Percentiles rank a stretch among this genome's conserved stretches.
These are phyloP conservation scores for Mrakia frigida DNA, from an alignment of 768 basidiomycete species.

Conservation along the genomic window DNA sequence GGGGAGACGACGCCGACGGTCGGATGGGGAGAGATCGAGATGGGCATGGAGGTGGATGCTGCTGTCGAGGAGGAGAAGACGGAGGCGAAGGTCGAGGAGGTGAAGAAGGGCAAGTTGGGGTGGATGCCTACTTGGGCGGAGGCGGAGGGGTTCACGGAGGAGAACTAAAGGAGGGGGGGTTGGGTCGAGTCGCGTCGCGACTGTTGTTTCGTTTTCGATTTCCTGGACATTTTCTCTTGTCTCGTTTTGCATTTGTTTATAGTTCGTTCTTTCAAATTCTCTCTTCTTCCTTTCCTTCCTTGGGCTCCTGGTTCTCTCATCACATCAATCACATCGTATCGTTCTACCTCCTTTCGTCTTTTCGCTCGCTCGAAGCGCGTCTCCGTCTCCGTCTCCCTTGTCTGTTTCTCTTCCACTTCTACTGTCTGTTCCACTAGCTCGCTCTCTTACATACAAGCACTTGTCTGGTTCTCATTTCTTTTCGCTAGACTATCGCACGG, in stretches of 20 bases:
- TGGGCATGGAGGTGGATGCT: not conserved
- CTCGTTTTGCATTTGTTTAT: not conserved
- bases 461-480: too few species aligned
- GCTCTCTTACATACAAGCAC: not conserved
- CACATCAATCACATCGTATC: not conserved
- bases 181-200: not conserved
- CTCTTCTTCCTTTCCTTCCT: not conserved
- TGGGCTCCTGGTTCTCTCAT: not conserved
- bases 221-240: not conserved
- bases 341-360: too few species aligned
- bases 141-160: not conserved
- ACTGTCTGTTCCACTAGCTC: not conserved
- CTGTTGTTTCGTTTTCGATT: not conserved
- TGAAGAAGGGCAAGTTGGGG: constrained; percentile 2
- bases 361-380: constrained; percentile 1
- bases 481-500: too few species aligned
- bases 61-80: not conserved
- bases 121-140: constrained; percentile 2
- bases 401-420: too few species aligned
- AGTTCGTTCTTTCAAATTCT: too few species aligned
- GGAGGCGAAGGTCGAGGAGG: not conserved
- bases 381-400: not conserved
- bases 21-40: not conserved
- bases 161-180: not conserved
- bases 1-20: not conserved